Evolutionary conservation across 495 filamentous ascomycete species (phyloP).

Genomic region (Chaetomium tenue): DNA sequence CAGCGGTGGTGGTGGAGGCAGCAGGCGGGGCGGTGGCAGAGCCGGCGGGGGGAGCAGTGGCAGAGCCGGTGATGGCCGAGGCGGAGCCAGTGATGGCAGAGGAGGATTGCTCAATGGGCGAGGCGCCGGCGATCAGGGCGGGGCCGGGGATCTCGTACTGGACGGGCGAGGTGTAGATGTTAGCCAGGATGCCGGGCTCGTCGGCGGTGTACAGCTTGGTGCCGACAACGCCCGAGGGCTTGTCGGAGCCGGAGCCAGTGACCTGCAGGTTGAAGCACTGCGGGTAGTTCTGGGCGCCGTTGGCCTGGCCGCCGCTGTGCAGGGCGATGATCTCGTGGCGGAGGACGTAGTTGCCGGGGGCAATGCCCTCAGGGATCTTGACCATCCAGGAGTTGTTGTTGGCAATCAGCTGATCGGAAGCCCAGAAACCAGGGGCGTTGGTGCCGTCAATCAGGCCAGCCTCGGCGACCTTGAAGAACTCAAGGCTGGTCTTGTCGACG

Average conservation of each 20-base stretch:
- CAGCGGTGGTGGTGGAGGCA: constrained; percentile 6
- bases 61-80: constrained; percentile 23
- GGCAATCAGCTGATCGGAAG: constrained; percentile 53
- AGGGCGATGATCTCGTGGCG: constrained; percentile 81
- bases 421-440: constrained; percentile 51
- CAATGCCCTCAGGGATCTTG: constrained; percentile 62
- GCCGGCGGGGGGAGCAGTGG: constrained; percentile 14
- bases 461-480: constrained; percentile 63
- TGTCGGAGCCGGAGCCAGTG: constrained; percentile 60
- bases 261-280: constrained; percentile 75
- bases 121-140: constrained; percentile 37
- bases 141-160: constrained; percentile 52
- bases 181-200: constrained; percentile 62
- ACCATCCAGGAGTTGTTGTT: constrained; percentile 69
- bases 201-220: constrained; percentile 59
- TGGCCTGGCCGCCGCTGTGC: constrained; percentile 58
- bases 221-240: constrained; percentile 58
- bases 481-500: constrained; percentile 62
- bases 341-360: constrained; percentile 70
- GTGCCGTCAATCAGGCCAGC: constrained; percentile 51
- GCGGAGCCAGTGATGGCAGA: constrained; percentile 25
- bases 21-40: constrained; percentile 9
- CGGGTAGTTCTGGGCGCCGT: constrained; percentile 78
- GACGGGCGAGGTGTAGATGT: constrained; percentile 57
- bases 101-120: constrained; percentile 16